Evolutionary conservation across 2,329 filamentous ascomycete genomes (phyloP).

Genomic region (Byssochlamys sp.): DNA sequence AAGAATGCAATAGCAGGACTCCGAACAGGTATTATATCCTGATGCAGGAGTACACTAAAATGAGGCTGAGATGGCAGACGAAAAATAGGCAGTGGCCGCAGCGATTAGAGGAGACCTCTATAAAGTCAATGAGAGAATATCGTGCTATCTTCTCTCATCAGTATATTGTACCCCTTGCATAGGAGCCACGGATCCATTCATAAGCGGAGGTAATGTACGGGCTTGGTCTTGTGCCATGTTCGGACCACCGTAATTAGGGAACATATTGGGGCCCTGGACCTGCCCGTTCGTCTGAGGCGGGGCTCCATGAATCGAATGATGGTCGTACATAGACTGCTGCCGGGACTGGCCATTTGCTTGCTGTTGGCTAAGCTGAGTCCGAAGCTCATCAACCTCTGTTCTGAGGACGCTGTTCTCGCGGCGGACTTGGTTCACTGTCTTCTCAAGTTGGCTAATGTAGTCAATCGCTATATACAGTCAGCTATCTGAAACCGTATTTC

Average conservation of each 20-base stretch:
- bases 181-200: slow-evolving; percentile 34
- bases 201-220: slow-evolving; percentile 38
- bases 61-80: not conserved
- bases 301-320: slow-evolving; percentile 22
- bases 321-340: slow-evolving; percentile 24
- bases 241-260: slow-evolving; percentile 19
- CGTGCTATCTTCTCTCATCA: slow-evolving; percentile 35
- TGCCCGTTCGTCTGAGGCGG: slow-evolving; percentile 25
- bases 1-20: too few relatives aligned
- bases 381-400: slow-evolving; percentile 29
- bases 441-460: slow-evolving; percentile 38
- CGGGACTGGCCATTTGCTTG: slow-evolving; percentile 24
- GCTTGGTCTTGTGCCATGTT: slow-evolving; percentile 32
- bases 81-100: not conserved
- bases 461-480: slow-evolving; percentile 34
- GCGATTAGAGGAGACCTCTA: too few relatives aligned
- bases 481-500: not conserved
- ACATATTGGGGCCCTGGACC: slow-evolving; percentile 18
- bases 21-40: not conserved
- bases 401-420: slow-evolving; percentile 30
- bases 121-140: not conserved
- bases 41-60: not conserved
- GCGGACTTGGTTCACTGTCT: slow-evolving; percentile 26
- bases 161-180: slow-evolving; percentile 45
- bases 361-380: slow-evolving; percentile 28